Evolutionary conservation across 768 basidiomycete genomes (phyloP).

Genomic region (Tephrocybe sp.): DNA sequence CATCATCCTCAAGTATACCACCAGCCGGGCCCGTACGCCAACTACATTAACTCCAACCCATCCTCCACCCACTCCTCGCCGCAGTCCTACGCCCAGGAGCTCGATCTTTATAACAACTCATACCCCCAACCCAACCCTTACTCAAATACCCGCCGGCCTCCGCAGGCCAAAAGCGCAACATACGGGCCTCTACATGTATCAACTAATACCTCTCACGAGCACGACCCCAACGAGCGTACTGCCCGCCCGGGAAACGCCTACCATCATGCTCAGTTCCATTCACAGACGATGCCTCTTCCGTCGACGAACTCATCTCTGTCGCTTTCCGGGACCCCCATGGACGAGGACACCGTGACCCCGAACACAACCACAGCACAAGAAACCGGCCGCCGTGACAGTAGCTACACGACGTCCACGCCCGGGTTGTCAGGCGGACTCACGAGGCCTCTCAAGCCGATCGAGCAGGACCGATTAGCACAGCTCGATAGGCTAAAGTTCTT

Average conservation of each 20-base stretch:
- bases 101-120: conserved; percentile 17
- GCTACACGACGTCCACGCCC: conserved; percentile 23
- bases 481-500: conserved; percentile 88
- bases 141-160: conserved; percentile 20
- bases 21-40: conserved; percentile 23
- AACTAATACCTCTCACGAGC: conserved; percentile 36
- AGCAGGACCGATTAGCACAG: conserved; percentile 71
- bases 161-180: conserved; percentile 15
- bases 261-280: conserved; percentile 43
- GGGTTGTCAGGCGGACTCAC: conserved; percentile 44
- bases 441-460: conserved; percentile 59
- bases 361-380: conserved; percentile 4
- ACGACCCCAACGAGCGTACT: conserved; percentile 47
- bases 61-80: conserved; percentile 31
- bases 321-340: conserved; percentile 10
- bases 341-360: conserved; percentile 5
- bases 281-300: conserved; percentile 21
- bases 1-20: conserved; percentile 16
- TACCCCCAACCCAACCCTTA: conserved; percentile 20
- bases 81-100: conserved; percentile 18
- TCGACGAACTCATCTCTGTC: conserved; percentile 11
- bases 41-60: conserved; percentile 31
- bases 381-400: conserved; percentile 10
- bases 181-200: conserved; percentile 36
- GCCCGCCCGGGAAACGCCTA: conserved; percentile 51